Evolutionary conservation across 257 asterid species (phyloP).

Genomic region (Solanum sitiens): DNA sequence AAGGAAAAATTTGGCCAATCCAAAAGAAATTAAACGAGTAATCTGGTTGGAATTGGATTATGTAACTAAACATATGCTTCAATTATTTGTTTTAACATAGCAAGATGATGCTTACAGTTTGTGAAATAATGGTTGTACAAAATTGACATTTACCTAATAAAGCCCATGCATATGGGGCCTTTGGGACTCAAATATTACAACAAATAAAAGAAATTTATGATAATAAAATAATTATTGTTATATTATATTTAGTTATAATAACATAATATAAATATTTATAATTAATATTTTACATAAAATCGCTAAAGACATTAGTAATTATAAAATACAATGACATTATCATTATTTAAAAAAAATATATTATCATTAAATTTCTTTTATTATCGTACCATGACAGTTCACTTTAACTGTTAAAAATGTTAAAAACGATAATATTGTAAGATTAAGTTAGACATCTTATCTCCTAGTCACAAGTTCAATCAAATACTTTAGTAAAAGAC

Average conservation of each 20-base stretch:
- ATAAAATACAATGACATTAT: too few species aligned
- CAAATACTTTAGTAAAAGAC: not conserved
- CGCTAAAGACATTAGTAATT: too few species aligned
- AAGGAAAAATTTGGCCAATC: not conserved
- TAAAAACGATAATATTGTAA: not conserved
- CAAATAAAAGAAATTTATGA: too few species aligned
- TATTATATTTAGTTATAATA: too few species aligned
- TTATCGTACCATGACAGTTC: not conserved
- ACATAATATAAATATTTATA: too few species aligned
- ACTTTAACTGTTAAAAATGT: not conserved
- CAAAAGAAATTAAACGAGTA: not conserved
- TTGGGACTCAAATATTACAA: not conserved
- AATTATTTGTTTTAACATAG: not conserved
- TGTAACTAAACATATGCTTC: not conserved
- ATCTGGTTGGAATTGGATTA: conserved; percentile 12
- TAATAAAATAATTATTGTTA: too few species aligned
- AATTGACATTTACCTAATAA: not conserved
- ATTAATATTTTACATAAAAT: too few species aligned
- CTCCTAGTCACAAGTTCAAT: not conserved
- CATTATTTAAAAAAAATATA: too few species aligned
- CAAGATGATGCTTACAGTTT: not conserved
- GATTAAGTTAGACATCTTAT: not conserved
- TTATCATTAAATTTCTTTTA: too few species aligned
- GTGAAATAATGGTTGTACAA: not conserved
- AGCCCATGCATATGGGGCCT: not conserved